A percentile compares a stretch with the other conserved stretches of the same genome.
Evolutionary conservation across 306 rosid genomes (phyloP).

Genomic region (Mucuna pruriens): DNA sequence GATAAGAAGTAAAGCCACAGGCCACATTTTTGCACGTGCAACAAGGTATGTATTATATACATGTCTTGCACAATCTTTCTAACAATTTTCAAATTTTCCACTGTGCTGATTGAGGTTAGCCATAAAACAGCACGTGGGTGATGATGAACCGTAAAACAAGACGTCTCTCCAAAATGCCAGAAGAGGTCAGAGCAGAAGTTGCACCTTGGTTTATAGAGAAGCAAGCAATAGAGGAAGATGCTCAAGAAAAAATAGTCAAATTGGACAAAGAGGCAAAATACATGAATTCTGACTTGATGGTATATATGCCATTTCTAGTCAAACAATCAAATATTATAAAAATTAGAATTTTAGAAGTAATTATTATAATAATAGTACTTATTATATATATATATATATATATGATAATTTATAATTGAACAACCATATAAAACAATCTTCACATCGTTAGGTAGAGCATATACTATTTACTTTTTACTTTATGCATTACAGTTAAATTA

Average conservation of each 20-base stretch:
- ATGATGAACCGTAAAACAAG: constrained; percentile 93
- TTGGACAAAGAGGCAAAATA: constrained; percentile 76
- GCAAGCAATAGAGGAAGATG: constrained; percentile 75
- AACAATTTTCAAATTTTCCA: background rate
- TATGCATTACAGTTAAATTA: constrained; percentile 1
- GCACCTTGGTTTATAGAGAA: constrained; percentile 88
- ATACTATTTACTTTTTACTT: too few species aligned
- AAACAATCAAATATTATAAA: too few species aligned
- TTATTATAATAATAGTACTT: too few species aligned
- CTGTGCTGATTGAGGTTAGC: constrained; percentile 34
- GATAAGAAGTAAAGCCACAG: constrained; percentile 80
- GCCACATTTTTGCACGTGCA: constrained; percentile 73
- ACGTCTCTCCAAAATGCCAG: constrained; percentile 92
- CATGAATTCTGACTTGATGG: constrained; percentile 65
- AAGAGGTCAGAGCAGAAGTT: constrained; percentile 84
- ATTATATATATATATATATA: too few species aligned
- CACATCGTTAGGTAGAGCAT: too few species aligned
- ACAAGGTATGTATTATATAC: constrained; percentile 58
- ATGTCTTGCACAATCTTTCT: background rate
- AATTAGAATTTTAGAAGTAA: too few species aligned
- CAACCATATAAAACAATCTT: too few species aligned
- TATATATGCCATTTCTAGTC: constrained; percentile 27
- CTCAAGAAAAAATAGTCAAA: constrained; percentile 67
- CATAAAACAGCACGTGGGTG: constrained; percentile 88
- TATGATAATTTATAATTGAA: too few species aligned